Evolutionary conservation across 139 green algal species (phyloP).

Genomic region (Micractinium sp.): DNA sequence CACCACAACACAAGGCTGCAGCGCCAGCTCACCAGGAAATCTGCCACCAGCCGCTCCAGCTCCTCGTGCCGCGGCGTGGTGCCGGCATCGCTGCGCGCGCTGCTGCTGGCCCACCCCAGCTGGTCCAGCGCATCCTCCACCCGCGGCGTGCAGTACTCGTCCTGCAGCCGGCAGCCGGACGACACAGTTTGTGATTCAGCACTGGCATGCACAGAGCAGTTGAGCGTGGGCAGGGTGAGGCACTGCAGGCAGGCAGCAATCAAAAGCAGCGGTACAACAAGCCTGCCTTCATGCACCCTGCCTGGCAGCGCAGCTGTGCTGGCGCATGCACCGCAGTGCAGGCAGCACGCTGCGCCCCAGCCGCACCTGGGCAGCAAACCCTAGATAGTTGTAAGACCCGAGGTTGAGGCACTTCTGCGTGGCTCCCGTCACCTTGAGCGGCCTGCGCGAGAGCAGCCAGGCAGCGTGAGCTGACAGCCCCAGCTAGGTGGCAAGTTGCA

Average conservation of each 20-base stretch:
- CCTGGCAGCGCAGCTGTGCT: background rate
- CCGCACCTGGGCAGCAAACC: constrained; percentile 78
- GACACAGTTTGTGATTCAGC: too few relatives aligned
- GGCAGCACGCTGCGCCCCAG: background rate
- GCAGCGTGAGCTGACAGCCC: background rate
- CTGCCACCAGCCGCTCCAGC: constrained; percentile 86
- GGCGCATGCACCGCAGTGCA: background rate
- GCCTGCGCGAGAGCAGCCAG: constrained; percentile 28
- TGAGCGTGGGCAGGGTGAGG: too few relatives aligned
- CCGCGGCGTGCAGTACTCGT: constrained; percentile 94
- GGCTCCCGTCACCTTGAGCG: constrained; percentile 68
- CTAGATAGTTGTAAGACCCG: constrained; percentile 99
- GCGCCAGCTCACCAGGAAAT: constrained; percentile 68
- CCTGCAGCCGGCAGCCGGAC: constrained; percentile 28
- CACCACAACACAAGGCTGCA: too few relatives aligned
- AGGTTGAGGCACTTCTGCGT: constrained; percentile 90
- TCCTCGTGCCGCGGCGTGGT: constrained; percentile 78
- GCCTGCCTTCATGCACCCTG: too few relatives aligned
- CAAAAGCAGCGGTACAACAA: background rate
- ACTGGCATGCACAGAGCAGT: background rate
- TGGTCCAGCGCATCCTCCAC: constrained; percentile 74
- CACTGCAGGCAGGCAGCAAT: background rate
- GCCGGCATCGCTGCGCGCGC: constrained; percentile 65
- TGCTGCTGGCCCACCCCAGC: constrained; percentile 73
- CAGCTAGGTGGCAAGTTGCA: background rate